Base-by-base conservation (phyloP, 1,284 basidiomycete species). In the Mycena citricolor region DNA sequence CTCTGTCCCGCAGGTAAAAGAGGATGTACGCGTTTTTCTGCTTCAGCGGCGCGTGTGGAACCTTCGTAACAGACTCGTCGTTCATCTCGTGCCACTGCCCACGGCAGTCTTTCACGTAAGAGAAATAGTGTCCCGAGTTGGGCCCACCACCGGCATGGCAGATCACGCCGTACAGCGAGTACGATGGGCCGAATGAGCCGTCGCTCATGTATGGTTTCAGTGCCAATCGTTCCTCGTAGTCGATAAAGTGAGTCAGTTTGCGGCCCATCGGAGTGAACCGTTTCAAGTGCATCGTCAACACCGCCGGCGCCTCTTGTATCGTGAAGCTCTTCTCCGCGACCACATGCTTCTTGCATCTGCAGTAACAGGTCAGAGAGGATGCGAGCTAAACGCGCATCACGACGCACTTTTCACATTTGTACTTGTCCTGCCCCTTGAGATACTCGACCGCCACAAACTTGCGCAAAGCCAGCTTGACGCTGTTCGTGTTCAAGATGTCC, bases 221-320 rank as follows among this genome's bases (percentile, higher is more conserved):
- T 24, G 83, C 76, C n/a, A 99, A 64, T 5, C 66, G 73, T 40
- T 94, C 86, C 14, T 86, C 83, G 62, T 94, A 99, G 11, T 78
- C 71, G 53, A 99, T 74, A 28, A 72, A 69, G 39, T 89, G 83
- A 3, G 77, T 79, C 34, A 97, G 83, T 69, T 98, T 98, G 47
- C 85, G 77, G 16, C 95, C 95, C 38, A 89, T 73, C 0, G 90
- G 88, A 8, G 89, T 88, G 66, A 99, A 99, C 14, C 97, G 83
- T 69, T 99, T 99, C 30, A 99, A 71, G 60, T 99, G 97, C n/a
- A 99, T 75, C 0, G 94, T 97, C 25, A 99, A 76, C n/a, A 94
- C 85, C 16, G 81, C 68, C 1, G 97, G 97, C 2, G 94, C 89
- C 45, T 91, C 78, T 43, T 95, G 83, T 42, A 99, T 72, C 12